Evolutionary conservation across 148 eudicot genomes (phyloP).

Genomic region (Limonium bicolor): DNA sequence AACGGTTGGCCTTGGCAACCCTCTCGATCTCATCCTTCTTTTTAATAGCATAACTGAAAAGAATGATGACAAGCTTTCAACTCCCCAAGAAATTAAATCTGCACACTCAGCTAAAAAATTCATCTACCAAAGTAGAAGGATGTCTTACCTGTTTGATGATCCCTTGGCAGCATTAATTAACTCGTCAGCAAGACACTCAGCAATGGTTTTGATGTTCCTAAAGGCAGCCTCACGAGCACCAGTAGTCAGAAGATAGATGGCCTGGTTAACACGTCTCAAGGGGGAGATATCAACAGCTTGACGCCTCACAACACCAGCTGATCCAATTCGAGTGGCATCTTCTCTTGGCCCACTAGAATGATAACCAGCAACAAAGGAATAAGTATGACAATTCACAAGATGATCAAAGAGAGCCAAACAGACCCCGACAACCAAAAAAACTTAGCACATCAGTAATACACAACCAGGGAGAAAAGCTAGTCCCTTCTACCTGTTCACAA

Average conservation of each 20-base stretch:
- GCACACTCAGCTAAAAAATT: too few species aligned
- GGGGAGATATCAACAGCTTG: constrained; percentile 6
- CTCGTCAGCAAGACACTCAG: constrained; percentile 5
- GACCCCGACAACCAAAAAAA: background rate
- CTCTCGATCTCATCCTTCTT: constrained; percentile 7
- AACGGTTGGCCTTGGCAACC: constrained; percentile 6
- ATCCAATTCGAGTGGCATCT: constrained; percentile 5
- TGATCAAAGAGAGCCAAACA: background rate
- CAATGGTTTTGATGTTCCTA: constrained; percentile 6
- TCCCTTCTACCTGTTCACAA: background rate
- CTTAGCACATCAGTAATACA: background rate
- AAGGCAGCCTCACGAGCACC: constrained; percentile 4
- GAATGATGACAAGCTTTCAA: too few species aligned
- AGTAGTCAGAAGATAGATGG: constrained; percentile 4
- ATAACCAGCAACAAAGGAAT: background rate
- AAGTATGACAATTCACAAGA: background rate
- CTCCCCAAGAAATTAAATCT: too few species aligned
- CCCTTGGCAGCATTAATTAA: constrained; percentile 5
- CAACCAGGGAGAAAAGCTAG: background rate
- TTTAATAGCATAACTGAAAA: constrained; percentile 4
- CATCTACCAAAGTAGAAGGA: too few species aligned
- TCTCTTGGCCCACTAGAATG: background rate
- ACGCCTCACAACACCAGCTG: constrained; percentile 6
- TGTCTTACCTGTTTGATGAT: constrained; percentile 4
- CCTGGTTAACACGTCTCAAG: constrained; percentile 4